Percentiles rank a stretch among this genome's conserved stretches.
These are phyloP conservation scores for Fagopyrum homotropicum DNA, from an alignment of 148 eudicot species.

Conservation along the genomic window DNA sequence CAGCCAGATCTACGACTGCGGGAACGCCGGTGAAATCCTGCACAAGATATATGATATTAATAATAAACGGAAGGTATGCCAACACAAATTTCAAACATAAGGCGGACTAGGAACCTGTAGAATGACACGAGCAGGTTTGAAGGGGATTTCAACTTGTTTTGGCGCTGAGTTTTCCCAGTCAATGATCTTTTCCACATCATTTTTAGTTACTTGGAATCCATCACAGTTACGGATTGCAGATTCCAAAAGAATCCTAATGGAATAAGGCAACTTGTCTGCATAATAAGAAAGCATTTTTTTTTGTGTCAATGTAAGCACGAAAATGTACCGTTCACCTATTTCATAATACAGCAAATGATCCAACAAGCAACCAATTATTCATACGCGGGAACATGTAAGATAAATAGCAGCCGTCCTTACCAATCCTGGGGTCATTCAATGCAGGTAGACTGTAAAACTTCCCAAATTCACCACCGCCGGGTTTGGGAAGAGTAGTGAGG, in stretches of 20 bases:
- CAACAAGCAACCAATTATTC: background rate
- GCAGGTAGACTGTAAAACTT: conserved; percentile 94
- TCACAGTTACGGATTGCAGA: conserved; percentile 94
- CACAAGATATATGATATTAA: conserved; percentile 5
- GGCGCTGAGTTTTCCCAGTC: conserved; percentile 95
- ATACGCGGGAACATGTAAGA: background rate
- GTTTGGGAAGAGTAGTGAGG: conserved; percentile 70
- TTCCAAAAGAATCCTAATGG: conserved; percentile 80
- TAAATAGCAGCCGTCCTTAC: conserved; percentile 25
- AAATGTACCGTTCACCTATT: background rate
- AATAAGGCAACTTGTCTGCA: conserved; percentile 79
- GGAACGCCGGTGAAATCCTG: conserved; percentile 98
- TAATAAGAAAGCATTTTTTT: background rate
- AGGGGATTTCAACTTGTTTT: conserved; percentile 85
- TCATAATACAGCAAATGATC: background rate
- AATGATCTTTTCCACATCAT: conserved; percentile 87
- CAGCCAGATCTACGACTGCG: conserved; percentile 92
- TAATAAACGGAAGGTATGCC: background rate
- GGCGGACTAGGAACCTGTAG: conserved; percentile 51
- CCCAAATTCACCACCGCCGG: conserved; percentile 99
- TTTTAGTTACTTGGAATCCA: conserved; percentile 77
- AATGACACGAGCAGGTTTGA: conserved; percentile 95
- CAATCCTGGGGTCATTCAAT: conserved; percentile 82
- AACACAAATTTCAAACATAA: background rate
- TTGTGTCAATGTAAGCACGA: background rate